A percentile compares a stretch with the other conserved stretches of the same genome.
Conservation (phyloP, 139 green algal genomes). For the Trebouxia sp. region DNA sequence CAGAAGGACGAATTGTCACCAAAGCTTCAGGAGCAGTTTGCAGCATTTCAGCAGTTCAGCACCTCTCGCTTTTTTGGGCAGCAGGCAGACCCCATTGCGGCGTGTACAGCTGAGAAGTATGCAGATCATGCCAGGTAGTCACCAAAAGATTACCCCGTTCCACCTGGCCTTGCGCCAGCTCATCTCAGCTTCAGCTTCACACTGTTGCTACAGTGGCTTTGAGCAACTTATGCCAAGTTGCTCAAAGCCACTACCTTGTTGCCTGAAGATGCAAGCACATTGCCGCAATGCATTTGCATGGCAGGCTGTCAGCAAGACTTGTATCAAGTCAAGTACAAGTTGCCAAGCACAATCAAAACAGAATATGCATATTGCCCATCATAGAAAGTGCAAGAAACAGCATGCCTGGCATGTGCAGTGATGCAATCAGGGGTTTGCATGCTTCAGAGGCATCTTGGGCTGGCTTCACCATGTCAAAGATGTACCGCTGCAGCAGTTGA, state of each 20-base stretch:
- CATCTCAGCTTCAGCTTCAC: no score
- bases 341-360: no score
- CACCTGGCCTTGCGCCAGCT: no score
- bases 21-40: constrained; percentile 46
- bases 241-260: no score
- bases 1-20: constrained; percentile 34
- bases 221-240: no score
- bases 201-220: no score
- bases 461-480: constrained; percentile 47
- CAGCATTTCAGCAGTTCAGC: constrained; percentile 45
- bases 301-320: no score
- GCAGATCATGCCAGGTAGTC: constrained; percentile 45
- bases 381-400: neutral
- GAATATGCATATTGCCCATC: neutral
- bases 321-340: no score
- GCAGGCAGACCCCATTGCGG: constrained; percentile 46
- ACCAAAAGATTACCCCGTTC: neutral
- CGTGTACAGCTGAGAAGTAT: constrained; percentile 54
- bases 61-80: constrained; percentile 47
- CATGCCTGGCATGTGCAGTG: neutral
- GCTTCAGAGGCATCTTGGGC: constrained; percentile 51
- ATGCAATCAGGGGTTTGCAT: neutral
- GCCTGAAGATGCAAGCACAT: no score
- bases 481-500: constrained; percentile 46
- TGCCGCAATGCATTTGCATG: no score